A percentile compares a stretch with the other conserved stretches of the same genome.
phyloP scores from a whole-genome alignment of 2,329 filamentous ascomycete genomes.

The Penicillium aurantiogriseum region DNA sequence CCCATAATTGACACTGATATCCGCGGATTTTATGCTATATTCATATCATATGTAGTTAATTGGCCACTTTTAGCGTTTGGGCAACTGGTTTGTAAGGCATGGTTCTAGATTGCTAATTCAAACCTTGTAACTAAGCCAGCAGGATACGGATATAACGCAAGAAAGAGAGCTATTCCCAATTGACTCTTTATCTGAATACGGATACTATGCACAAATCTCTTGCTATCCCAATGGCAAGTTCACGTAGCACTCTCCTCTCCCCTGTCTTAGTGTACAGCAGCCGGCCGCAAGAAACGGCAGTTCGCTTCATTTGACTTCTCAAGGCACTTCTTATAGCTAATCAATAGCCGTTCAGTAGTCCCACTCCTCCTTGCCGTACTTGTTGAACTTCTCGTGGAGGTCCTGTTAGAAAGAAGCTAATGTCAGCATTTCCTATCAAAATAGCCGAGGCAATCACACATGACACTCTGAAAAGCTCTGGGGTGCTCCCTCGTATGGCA shows the following conservation, averaged over 20 bases:
- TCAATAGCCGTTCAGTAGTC: slow-evolving; percentile 34
- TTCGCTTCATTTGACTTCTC: slow-evolving; percentile 18
- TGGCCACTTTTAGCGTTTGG: background rate
- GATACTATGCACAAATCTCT: slow-evolving; percentile 37
- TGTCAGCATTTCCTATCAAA: slow-evolving; percentile 9
- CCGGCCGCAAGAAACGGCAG: slow-evolving; percentile 16
- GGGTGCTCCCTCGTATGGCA: background rate
- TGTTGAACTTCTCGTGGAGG: slow-evolving; percentile 97
- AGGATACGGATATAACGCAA: slow-evolving; percentile 5
- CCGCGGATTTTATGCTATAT: background rate
- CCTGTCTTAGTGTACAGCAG: slow-evolving; percentile 34
- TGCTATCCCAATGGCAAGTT: slow-evolving; percentile 24
- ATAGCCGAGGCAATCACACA: background rate
- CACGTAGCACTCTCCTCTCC: slow-evolving; percentile 24
- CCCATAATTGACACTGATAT: slow-evolving; percentile 3
- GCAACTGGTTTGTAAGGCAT: background rate
- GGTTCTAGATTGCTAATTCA: background rate
- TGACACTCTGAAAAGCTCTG: background rate
- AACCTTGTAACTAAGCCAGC: background rate
- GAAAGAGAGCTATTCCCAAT: slow-evolving; percentile 31
- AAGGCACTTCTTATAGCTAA: slow-evolving; percentile 9
- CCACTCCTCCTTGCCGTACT: slow-evolving; percentile 96
- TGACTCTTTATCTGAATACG: slow-evolving; percentile 31
- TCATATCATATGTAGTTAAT: background rate
- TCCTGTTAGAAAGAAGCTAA: slow-evolving; percentile 51